Evolutionary conservation across 805 yeast species (phyloP), one percentile per base, ranked within the genome.

Genomic region (Candida boleticola): DNA sequence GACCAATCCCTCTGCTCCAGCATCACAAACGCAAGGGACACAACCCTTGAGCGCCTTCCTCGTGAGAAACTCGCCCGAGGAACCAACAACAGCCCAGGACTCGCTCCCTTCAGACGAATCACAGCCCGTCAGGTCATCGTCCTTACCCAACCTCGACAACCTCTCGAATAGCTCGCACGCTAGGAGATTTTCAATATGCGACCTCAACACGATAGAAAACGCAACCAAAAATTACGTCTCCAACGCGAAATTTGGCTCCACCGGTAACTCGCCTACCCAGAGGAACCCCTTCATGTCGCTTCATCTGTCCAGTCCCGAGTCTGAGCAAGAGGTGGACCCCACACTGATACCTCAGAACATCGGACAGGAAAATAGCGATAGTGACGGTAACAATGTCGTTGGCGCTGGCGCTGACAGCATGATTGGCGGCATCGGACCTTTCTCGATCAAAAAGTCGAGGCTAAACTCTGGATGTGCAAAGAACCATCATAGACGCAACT

Each of bases 401-500:
- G 10, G 17, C 32, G 27, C 27, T 7, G 27, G 27, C 27, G 27
- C 27, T 7, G 11, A 11, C 27, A 23, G 27, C 27, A n/a, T n/a
- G n/a, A n/a, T n/a, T n/a, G 27, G 27, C 27, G 27, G 27, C 7
- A 7, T 23, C 11, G 27, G 27, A 23, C 10, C 27, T 23, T 23
- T 23, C 27, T 35, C 7, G 3, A n/a, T 18, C 18, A 36, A 36
- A 22, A 36, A 36, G 18, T 13, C 31, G n/a, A 36, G 23, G 22
- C 39, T 36, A 5, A 36, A 36, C n/a, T 11, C 20, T 5, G 30
- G 30, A 10, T 26, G 22, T 29, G 21, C 34, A 21, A 54, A 60
- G 29, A 60, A 63, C 39, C 80, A 75, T 49, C 64, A 62, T 29
- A 47, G 79, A 35, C 54, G 77, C 29, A 61, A 70, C n/a, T 66